Percentiles rank a stretch among this genome's conserved stretches.
These are phyloP conservation scores for Symbiodinium natans DNA, from an alignment of 73 alveolate genomes.

Conservation along the genomic window DNA sequence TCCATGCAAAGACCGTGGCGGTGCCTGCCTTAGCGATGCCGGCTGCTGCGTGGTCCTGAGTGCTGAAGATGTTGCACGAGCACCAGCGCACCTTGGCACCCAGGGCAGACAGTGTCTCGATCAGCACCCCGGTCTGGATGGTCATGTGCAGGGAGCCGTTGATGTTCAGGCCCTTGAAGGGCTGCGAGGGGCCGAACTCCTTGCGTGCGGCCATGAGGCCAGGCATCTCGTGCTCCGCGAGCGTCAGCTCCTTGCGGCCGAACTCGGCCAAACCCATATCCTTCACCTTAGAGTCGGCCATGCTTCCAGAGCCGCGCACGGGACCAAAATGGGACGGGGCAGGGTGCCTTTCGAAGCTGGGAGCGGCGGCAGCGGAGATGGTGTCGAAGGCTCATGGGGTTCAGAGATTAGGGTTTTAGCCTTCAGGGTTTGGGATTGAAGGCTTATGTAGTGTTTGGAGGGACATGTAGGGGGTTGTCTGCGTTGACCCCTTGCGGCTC, in stretches of 20 bases:
- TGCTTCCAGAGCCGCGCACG: not conserved
- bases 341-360: no score
- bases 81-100: conserved; percentile 99
- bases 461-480: no score
- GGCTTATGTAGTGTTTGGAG: no score
- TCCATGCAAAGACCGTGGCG: conserved; percentile 99
- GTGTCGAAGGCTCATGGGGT: no score
- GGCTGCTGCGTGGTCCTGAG: conserved; percentile 99
- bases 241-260: conserved; percentile 98
- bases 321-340: no score
- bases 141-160: conserved; percentile 99
- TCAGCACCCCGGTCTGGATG: conserved; percentile 98
- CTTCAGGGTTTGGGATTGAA: no score
- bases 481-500: no score
- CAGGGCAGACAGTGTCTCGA: conserved; percentile 97
- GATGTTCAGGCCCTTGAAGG: conserved; percentile 97
- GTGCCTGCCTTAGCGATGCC: conserved; percentile 98
- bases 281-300: conserved; percentile 96
- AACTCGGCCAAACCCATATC: conserved; percentile 98
- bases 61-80: conserved; percentile 98
- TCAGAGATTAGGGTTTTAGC: no score
- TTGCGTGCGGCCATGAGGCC: conserved; percentile 98
- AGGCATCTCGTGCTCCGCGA: conserved; percentile 99
- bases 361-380: no score
- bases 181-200: conserved; percentile 97